phyloP scores from a whole-genome alignment of 257 asterid genomes.

The Solanum chaucha region DNA sequence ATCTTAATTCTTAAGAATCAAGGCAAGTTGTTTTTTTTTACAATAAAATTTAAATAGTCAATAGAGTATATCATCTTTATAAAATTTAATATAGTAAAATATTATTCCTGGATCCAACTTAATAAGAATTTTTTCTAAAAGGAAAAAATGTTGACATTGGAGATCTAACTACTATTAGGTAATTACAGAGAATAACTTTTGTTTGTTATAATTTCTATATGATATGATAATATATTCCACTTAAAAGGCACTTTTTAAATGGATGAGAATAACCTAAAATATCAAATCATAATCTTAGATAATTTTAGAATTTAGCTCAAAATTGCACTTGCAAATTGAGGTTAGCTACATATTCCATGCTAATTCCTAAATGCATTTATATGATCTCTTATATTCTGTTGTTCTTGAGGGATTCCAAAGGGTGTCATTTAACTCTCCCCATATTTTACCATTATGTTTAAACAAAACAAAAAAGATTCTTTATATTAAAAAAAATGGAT shows the following conservation, averaged over 20 bases:
- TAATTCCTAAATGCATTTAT: not conserved
- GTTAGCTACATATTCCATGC: not conserved
- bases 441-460: not conserved
- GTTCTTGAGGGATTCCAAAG: not conserved
- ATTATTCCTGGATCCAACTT: not conserved
- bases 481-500: not conserved
- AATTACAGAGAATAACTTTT: not conserved
- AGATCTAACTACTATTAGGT: not conserved
- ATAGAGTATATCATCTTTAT: not conserved
- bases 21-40: not conserved
- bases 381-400: not conserved
- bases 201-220: not conserved
- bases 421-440: not conserved
- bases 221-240: not conserved
- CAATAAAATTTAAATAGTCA: not conserved
- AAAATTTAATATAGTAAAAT: not conserved
- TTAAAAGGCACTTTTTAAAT: not conserved
- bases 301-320: not conserved
- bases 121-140: not conserved
- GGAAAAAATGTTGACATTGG: not conserved
- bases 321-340: not conserved
- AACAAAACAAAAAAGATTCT: not conserved
- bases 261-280: not conserved
- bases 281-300: not conserved
- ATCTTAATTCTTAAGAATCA: not conserved